phyloP scores from a whole-genome alignment of 106 monocot species.

The Dendrobium huoshanense region DNA sequence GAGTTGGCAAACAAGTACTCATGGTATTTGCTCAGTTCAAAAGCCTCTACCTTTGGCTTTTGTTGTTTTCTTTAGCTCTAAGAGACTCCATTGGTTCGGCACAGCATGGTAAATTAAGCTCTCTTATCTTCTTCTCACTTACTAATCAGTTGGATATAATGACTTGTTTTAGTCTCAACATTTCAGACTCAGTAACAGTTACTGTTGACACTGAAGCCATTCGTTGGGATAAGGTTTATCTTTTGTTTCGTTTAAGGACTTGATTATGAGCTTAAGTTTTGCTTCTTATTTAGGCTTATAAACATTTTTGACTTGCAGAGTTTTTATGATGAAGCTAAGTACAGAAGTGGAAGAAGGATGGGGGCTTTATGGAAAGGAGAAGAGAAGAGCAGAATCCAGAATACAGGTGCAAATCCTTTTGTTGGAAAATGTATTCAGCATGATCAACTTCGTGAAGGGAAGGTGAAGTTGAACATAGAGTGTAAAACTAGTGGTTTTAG shows the following conservation, averaged over 20 bases:
- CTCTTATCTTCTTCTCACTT: not conserved
- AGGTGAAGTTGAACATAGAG: slow-evolving; percentile 18
- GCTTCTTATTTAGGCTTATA: not conserved
- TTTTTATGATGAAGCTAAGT: not conserved
- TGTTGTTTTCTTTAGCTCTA: not conserved
- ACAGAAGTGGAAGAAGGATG: not conserved
- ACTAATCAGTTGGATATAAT: not conserved
- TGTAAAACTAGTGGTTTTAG: slow-evolving; percentile 6
- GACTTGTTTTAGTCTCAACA: not conserved
- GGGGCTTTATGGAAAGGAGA: not conserved
- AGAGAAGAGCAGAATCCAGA: not conserved
- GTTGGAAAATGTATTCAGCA: slow-evolving; percentile 12
- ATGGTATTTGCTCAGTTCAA: not conserved
- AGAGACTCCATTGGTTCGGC: not conserved
- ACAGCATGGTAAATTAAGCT: not conserved
- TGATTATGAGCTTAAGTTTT: not conserved
- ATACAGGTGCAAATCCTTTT: slow-evolving; percentile 19
- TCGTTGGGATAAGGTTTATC: not conserved
- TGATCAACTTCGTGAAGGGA: not conserved
- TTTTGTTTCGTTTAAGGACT: not conserved
- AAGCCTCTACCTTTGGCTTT: not conserved
- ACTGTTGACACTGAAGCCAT: not conserved
- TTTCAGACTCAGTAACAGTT: not conserved
- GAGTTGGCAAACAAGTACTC: not conserved
- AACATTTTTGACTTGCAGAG: not conserved